phyloP scores from a whole-genome alignment of 2,329 filamentous ascomycete genomes.

The Colletotrichum caudatum region DNA sequence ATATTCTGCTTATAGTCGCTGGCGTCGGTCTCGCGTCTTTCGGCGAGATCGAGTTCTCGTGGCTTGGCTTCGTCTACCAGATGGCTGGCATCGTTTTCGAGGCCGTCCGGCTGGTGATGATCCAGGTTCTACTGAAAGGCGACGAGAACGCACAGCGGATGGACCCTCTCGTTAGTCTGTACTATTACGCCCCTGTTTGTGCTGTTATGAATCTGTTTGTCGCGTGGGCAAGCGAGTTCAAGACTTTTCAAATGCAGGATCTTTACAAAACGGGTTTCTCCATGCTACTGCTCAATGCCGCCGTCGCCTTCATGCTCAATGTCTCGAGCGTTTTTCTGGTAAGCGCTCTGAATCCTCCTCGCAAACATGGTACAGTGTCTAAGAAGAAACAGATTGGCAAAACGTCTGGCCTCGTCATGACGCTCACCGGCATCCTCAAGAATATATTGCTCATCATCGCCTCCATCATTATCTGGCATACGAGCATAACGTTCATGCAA shows the following conservation, averaged over 20 bases:
- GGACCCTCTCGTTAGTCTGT: not conserved
- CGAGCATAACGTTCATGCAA: not conserved
- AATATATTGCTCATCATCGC: not conserved
- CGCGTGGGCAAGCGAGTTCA: not conserved
- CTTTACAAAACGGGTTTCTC: not conserved
- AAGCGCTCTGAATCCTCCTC: not conserved
- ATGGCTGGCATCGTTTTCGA: not conserved
- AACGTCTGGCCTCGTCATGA: not conserved
- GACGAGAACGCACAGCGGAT: not conserved
- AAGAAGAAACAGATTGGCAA: not conserved
- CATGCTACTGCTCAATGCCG: not conserved
- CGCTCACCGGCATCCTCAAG: not conserved
- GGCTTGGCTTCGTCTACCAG: not conserved
- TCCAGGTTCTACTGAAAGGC: not conserved
- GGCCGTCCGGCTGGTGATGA: not conserved
- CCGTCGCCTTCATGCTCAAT: not conserved
- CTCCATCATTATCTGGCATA: not conserved
- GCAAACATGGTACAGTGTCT: fast-evolving
- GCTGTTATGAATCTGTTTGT: not conserved
- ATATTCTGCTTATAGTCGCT: not conserved
- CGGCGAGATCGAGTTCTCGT: not conserved
- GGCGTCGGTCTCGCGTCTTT: not conserved
- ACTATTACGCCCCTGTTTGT: not conserved
- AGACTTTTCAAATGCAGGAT: not conserved
- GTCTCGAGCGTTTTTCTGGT: not conserved